phyloP scores from a whole-genome alignment of 805 yeast genomes.

The Saturnispora kantuleensis region DNA sequence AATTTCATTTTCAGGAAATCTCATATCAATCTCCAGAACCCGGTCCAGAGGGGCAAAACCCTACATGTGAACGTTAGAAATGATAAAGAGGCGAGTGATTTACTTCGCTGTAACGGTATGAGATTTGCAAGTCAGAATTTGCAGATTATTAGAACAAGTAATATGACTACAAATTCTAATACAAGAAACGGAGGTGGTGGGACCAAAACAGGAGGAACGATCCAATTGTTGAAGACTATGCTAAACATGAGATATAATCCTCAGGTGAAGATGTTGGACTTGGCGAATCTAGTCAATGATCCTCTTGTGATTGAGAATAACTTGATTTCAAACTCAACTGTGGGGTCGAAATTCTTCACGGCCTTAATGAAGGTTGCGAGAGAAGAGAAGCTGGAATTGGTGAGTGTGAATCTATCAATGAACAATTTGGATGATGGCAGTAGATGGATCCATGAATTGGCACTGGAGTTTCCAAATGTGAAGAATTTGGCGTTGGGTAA shows the following conservation, averaged over 20 bases:
- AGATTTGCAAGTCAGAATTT: conserved; percentile 69
- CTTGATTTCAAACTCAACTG: conserved; percentile 34
- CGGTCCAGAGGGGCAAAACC: conserved; percentile 40
- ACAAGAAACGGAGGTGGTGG: background rate
- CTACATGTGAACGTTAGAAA: conserved; percentile 50
- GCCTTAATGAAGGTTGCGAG: conserved; percentile 79
- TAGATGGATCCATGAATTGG: conserved; percentile 46
- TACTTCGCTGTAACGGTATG: conserved; percentile 62
- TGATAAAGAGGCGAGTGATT: conserved; percentile 45
- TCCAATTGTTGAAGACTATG: conserved; percentile 52
- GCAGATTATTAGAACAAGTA: conserved; percentile 33
- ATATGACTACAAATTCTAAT: conserved; percentile 6
- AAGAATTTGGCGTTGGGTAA: conserved; percentile 72
- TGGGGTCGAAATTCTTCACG: conserved; percentile 72
- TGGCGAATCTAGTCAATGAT: conserved; percentile 56
- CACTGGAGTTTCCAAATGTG: conserved; percentile 65
- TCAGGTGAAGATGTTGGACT: conserved; percentile 54
- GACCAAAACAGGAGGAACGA: conserved; percentile 29
- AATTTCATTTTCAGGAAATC: conserved; percentile 63
- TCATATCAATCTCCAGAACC: conserved; percentile 42
- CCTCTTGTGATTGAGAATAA: conserved; percentile 51
- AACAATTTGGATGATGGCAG: conserved; percentile 58
- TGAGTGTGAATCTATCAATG: conserved; percentile 59
- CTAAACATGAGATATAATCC: conserved; percentile 60
- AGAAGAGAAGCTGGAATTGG: conserved; percentile 42